Base-by-base conservation (phyloP, 331 rosid genomes). In the Arachis monticola region DNA sequence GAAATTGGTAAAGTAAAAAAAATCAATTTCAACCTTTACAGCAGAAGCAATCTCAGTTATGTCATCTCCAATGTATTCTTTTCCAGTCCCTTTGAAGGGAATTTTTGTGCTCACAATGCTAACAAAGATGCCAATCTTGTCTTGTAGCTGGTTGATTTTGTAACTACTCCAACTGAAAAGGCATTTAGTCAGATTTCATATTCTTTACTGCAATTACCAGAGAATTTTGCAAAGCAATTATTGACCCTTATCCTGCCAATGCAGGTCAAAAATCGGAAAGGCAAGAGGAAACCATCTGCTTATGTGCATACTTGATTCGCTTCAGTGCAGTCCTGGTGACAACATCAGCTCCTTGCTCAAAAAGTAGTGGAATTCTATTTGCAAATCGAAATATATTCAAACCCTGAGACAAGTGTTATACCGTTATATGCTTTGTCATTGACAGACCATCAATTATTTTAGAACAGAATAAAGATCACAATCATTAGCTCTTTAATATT, bases 291-390 rank as follows among this genome's bases (percentile, higher is more conserved):
- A 67, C 51, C 60, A 76, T 35, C 53, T 57, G 73, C 32, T 77
- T 61, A 69, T 48, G 48, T 3, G 5, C 55, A 45, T 82, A 91
- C 97, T 90, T 94, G 85, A 94, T 94, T 82, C 98, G 87, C 90
- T 91, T 91, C 13, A 84, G 87, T 64, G 96, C 91, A 5, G 95
- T 94, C 83, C 98, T 84, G 78, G 97, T 94, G 62, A 94, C 97
- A 61, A 94, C 98, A 81, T 94, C 98, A 11, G 98, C 98, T 60
- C 98, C 98, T 87, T 94, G 98, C 94, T 94, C 98, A 73, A 94
- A 94, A 83, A 94, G 98, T 78, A 94, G 96, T 13, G 98, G 98
- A 74, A 94, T 94, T 64, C 98, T 93, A 64, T 93, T 94, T 82
- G 98, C 98, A 87, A 94, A 94, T 70, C 97, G 87, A 87, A 94